phyloP scores from a whole-genome alignment of 148 eudicot genomes.

The Bassia scoparia region DNA sequence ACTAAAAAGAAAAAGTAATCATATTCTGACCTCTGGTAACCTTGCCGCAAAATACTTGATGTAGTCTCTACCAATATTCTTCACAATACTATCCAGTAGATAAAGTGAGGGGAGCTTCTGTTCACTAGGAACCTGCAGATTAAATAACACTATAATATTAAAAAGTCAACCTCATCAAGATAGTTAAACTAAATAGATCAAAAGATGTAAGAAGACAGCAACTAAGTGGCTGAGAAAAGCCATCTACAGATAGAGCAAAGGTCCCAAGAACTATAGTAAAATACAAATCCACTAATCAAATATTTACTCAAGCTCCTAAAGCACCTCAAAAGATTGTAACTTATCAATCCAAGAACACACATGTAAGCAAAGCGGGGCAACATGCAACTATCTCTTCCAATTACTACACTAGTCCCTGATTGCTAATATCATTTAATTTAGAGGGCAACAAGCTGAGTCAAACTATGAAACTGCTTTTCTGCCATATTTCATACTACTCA shows the following conservation, averaged over 20 bases:
- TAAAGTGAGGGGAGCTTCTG: slow-evolving; percentile 95
- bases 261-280: background rate
- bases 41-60: slow-evolving; percentile 79
- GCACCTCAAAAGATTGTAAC: slow-evolving; percentile 2
- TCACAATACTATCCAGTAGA: slow-evolving; percentile 95
- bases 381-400: background rate
- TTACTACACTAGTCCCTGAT: background rate
- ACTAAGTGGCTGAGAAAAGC: background rate
- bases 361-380: no score
- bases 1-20: slow-evolving; percentile 12
- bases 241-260: background rate
- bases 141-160: slow-evolving; percentile 11
- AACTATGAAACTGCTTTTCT: background rate
- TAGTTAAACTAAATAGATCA: background rate
- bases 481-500: background rate
- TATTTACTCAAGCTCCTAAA: background rate
- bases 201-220: background rate
- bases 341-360: no score
- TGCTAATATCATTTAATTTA: background rate
- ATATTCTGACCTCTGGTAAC: slow-evolving; percentile 83
- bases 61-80: slow-evolving; percentile 94
- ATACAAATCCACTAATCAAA: slow-evolving; percentile 1
- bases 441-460: background rate
- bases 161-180: slow-evolving; percentile 15
- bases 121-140: slow-evolving; percentile 89